phyloP scores from a whole-genome alignment of 2,329 filamentous ascomycete species.

The Penicillium decumbens region DNA sequence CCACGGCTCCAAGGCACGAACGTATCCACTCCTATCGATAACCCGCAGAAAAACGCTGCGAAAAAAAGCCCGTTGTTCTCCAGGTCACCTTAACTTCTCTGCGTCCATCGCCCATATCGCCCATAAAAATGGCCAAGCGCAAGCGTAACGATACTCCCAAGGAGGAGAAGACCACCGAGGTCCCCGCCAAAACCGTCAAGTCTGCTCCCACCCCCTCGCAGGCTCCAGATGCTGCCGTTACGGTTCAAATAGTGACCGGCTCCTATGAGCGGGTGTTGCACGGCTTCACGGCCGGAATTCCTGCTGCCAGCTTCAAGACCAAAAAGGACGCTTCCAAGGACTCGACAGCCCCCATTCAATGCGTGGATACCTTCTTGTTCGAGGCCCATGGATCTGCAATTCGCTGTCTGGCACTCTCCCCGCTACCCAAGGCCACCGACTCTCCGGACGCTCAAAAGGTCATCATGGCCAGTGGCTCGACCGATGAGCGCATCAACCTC shows the following conservation, averaged over 20 bases:
- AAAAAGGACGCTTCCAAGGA: slow-evolving; percentile 20
- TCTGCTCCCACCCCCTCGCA: slow-evolving; percentile 24
- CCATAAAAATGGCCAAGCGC: slow-evolving; percentile 40
- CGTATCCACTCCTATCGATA: slow-evolving; percentile 20
- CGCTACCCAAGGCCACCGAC: slow-evolving; percentile 54
- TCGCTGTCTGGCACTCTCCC: slow-evolving; percentile 80
- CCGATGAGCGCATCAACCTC: slow-evolving; percentile 90
- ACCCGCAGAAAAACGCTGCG: slow-evolving; percentile 19
- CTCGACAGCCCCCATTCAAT: slow-evolving; percentile 51
- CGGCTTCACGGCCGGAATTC: slow-evolving; percentile 74
- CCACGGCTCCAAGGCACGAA: neutral
- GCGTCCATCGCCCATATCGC: neutral
- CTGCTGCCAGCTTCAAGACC: slow-evolving; percentile 30
- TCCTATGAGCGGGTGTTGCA: slow-evolving; percentile 93
- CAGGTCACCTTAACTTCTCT: slow-evolving; percentile 3
- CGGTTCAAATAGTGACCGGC: slow-evolving; percentile 85
- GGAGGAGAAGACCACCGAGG: slow-evolving; percentile 21
- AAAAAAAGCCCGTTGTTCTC: slow-evolving; percentile 14
- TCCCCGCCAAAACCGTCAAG: slow-evolving; percentile 35
- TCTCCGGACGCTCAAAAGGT: slow-evolving; percentile 67
- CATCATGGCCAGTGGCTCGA: slow-evolving; percentile 83
- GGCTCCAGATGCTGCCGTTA: slow-evolving; percentile 40
- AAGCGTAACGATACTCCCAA: slow-evolving; percentile 40
- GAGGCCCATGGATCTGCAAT: slow-evolving; percentile 88
- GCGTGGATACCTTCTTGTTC: slow-evolving; percentile 92